Evolutionary conservation across 768 basidiomycete species (phyloP), one percentile per base, ranked within the genome.

Genomic region (Termitomyces eurrhizus): DNA sequence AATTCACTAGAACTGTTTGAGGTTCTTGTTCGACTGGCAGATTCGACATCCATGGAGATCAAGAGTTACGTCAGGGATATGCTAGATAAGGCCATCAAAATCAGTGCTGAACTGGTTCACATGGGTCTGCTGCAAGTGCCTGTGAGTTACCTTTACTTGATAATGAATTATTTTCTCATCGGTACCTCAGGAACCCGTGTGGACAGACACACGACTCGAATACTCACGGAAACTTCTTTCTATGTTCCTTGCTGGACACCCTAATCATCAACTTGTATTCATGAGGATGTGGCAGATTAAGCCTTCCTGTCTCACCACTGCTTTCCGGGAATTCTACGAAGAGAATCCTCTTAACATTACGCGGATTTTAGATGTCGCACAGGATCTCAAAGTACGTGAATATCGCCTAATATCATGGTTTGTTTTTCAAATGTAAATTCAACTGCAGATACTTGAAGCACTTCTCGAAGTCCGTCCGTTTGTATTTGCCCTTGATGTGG

Each of bases 261-360:
- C 95, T 8, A 95, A 95, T 66, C 94, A 97, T 67, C 93, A 97
- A 65, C 84, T 99, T 11, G 95, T 98, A 59, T 98, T 98, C 77
- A 94, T 96, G 86, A 85, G 94, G 52, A 87, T 99, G 58, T 95
- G 93, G 90, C 92, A 95, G 68, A 89, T 92, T 46, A 86, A 94
- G 68, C 92, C 91, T 0, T 78, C 86, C 0, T 92, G 95, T 71
- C 83, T 98, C 54, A 88, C 93, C 5, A 83, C 87, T 58, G 93
- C 93, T 7, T 90, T 98, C 74, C 85, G 89, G 35, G 92, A 94
- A 63, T 95, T 94, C 70, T 97, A 98, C 73, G 84, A 89, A 52
- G 93, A 95, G 67, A 93, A 87, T 63, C 92, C 93, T 44, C 82
- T 95, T 57, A 97, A 98, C 70, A 93, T 98, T 57, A 94, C 93